Percentiles rank a stretch among this genome's conserved stretches.
Evolutionary conservation across 108 stramenopile species (phyloP).

Genomic region (Mediolabrus comicus): DNA sequence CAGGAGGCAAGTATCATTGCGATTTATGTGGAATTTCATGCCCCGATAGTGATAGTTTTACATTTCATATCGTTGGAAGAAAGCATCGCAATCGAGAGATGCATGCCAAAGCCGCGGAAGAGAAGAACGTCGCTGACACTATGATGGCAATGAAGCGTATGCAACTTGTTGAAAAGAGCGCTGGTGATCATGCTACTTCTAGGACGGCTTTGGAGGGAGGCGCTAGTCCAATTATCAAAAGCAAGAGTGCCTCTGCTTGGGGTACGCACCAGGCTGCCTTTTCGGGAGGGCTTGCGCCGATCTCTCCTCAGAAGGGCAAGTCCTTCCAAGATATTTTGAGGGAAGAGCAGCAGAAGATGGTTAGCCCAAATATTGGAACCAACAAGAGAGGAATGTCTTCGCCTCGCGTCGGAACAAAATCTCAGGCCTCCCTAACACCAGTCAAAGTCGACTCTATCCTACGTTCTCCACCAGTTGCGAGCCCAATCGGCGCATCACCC

Average conservation of each 20-base stretch:
- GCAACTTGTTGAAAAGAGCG: conserved; percentile 31
- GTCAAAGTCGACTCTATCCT: neutral
- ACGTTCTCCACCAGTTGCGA: neutral
- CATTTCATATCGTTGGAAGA: conserved; percentile 72
- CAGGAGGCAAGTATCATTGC: conserved; percentile 40
- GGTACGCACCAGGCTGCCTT: conserved; percentile 5
- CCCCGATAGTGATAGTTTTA: conserved; percentile 61
- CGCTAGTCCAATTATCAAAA: neutral
- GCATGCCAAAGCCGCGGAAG: conserved; percentile 64
- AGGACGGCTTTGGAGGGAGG: conserved; percentile 18
- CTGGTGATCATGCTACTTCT: conserved; percentile 4
- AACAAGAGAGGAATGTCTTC: neutral
- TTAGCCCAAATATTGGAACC: neutral
- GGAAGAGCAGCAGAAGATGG: conserved; percentile 29
- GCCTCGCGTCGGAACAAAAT: neutral
- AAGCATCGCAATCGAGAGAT: conserved; percentile 78
- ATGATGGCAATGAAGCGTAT: conserved; percentile 65
- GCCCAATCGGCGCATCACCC: neutral
- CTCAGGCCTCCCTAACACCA: neutral
- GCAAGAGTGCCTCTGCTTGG: conserved; percentile 17
- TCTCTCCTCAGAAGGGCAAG: conserved; percentile 11
- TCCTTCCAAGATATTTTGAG: conserved; percentile 44
- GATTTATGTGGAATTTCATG: conserved; percentile 64
- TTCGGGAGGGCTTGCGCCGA: neutral
- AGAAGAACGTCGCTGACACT: conserved; percentile 50